A percentile compares a stretch with the other conserved stretches of the same genome.
These are phyloP conservation scores for Candida gorgasii DNA, from an alignment of 805 yeast genomes.

Conservation along the genomic window DNA sequence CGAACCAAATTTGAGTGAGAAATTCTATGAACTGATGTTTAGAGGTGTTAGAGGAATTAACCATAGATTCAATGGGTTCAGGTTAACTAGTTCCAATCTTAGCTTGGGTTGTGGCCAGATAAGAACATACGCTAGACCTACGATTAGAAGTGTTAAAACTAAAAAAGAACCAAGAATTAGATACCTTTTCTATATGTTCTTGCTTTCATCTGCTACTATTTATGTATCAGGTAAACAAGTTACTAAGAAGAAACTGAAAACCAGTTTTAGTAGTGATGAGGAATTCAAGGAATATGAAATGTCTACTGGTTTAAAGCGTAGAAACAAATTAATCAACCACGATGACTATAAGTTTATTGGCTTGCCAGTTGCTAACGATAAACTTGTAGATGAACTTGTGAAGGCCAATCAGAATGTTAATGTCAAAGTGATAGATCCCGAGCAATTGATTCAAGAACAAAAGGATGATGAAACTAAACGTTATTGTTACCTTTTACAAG, in stretches of 20 bases:
- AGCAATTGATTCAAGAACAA: constrained; percentile 47
- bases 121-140: constrained; percentile 82
- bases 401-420: constrained; percentile 20
- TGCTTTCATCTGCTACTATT: constrained; percentile 33
- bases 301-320: constrained; percentile 53
- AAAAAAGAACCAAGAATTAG: constrained; percentile 32
- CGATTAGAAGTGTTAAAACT: constrained; percentile 75
- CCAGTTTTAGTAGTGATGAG: constrained; percentile 43
- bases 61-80: too few relatives aligned
- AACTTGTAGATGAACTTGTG: constrained; percentile 21
- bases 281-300: constrained; percentile 52
- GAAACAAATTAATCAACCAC: constrained; percentile 43
- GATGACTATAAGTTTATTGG: constrained; percentile 41
- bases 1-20: too few relatives aligned
- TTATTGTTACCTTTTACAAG: constrained; percentile 55
- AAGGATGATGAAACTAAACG: constrained; percentile 42
- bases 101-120: too few relatives aligned
- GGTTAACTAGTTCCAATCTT: too few relatives aligned
- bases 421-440: constrained; percentile 52
- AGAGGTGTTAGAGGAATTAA: background rate
- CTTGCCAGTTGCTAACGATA: constrained; percentile 31
- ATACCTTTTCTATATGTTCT: constrained; percentile 36
- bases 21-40: constrained; percentile 4
- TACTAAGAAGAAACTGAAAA: constrained; percentile 32
- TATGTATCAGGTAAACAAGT: constrained; percentile 31